Conservation (phyloP, 2,329 filamentous ascomycete genomes). For the Dothideomycetes sp. region DNA sequence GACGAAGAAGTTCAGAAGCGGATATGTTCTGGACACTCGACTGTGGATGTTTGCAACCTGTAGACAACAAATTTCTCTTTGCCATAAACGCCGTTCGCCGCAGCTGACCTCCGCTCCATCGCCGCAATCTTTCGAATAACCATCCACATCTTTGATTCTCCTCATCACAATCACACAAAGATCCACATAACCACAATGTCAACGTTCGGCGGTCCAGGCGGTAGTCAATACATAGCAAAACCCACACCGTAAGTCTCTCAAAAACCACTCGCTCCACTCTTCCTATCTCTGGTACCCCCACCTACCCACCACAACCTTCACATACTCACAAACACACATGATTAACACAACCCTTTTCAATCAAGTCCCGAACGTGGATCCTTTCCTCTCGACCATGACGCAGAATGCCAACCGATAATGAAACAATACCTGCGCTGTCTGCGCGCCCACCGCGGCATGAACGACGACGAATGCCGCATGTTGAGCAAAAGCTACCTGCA, state of each 20-base stretch:
- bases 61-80: no score
- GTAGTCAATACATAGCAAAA: constrained; percentile 53
- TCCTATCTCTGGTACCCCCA: not conserved
- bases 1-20: no score
- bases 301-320: not conserved
- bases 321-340: no score
- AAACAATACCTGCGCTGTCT: constrained; percentile 77
- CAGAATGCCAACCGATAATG: constrained; percentile 91
- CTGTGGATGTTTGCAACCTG: no score
- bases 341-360: no score
- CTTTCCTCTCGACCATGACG: constrained; percentile 94
- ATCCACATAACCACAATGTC: constrained; percentile 20
- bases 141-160: no score
- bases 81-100: no score
- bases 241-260: constrained; percentile 54
- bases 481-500: constrained; percentile 81
- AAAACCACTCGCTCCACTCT: not conserved
- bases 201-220: constrained; percentile 62
- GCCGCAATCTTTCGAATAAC: no score
- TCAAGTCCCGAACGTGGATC: constrained; percentile 77
- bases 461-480: constrained; percentile 74
- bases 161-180: no score
- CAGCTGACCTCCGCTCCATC: no score
- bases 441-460: constrained; percentile 72
- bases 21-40: no score